phyloP scores from a whole-genome alignment of 148 eudicot genomes.

The Cornus kousa region DNA sequence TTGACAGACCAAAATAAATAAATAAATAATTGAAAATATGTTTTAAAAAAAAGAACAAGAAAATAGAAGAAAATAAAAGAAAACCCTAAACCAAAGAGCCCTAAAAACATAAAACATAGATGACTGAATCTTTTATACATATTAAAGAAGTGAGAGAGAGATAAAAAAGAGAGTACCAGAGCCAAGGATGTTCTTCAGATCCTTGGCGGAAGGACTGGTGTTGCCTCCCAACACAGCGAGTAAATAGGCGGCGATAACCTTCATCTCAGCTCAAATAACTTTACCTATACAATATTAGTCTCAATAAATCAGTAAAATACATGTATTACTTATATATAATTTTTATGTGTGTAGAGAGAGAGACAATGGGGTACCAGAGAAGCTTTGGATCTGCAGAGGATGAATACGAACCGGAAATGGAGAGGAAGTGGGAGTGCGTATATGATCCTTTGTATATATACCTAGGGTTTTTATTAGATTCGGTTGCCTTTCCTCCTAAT shows the following conservation, averaged over 20 bases:
- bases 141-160: not conserved
- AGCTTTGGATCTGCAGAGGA: not conserved
- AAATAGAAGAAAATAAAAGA: too few species aligned
- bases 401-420: not conserved
- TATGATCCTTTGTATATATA: too few species aligned
- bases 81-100: not conserved
- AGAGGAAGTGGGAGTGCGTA: not conserved
- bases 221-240: conserved; percentile 61
- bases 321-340: not conserved
- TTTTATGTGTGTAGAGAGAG: not conserved
- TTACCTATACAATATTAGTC: not conserved
- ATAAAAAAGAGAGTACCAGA: conserved; percentile 23
- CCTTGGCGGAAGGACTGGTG: conserved; percentile 35
- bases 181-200: conserved; percentile 43
- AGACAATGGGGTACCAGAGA: not conserved
- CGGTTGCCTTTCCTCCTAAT: too few species aligned
- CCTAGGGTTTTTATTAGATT: not conserved
- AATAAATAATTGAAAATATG: too few species aligned
- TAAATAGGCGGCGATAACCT: conserved; percentile 56
- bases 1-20: too few species aligned
- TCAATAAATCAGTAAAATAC: not conserved
- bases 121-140: not conserved
- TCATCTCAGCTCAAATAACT: conserved; percentile 19
- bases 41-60: too few species aligned
- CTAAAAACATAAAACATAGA: not conserved